Evolutionary conservation across 1,284 basidiomycete species (phyloP).

Genomic region (Apiotrichum laibachii): DNA sequence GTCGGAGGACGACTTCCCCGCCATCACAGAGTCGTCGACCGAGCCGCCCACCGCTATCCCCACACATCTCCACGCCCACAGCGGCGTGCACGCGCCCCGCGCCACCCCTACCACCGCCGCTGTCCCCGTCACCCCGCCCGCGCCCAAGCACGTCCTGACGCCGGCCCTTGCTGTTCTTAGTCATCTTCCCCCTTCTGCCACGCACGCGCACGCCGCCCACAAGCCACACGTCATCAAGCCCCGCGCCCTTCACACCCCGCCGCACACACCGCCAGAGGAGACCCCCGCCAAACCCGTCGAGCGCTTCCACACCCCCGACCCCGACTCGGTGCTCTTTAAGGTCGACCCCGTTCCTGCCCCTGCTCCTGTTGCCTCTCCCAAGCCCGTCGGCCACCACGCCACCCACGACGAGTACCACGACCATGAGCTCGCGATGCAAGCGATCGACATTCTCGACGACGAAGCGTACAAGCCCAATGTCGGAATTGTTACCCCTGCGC

Average conservation of each 20-base stretch:
- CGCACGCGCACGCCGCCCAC: background rate
- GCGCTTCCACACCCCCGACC: background rate
- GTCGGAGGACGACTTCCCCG: background rate
- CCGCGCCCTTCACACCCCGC: constrained; percentile 3
- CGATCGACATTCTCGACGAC: constrained; percentile 2
- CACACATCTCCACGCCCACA: background rate
- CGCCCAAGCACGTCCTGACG: background rate
- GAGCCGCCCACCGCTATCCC: background rate
- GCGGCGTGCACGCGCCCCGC: background rate
- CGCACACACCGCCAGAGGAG: constrained; percentile 4
- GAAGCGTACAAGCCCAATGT: background rate
- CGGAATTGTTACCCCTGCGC: background rate
- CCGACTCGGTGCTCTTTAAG: constrained; percentile 3
- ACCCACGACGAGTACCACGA: background rate
- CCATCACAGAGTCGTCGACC: background rate
- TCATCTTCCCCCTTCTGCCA: background rate
- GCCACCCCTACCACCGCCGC: background rate
- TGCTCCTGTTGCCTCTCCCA: background rate
- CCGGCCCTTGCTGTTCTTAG: background rate
- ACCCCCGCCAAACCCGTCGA: background rate
- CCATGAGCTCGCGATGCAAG: background rate
- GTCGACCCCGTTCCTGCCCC: background rate
- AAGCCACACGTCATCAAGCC: background rate
- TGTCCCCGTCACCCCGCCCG: background rate
- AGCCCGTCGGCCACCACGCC: background rate